Evolutionary conservation across 192 early-diverging fungal genomes (phyloP).

Genomic region (Geosiphon pyriformis): DNA sequence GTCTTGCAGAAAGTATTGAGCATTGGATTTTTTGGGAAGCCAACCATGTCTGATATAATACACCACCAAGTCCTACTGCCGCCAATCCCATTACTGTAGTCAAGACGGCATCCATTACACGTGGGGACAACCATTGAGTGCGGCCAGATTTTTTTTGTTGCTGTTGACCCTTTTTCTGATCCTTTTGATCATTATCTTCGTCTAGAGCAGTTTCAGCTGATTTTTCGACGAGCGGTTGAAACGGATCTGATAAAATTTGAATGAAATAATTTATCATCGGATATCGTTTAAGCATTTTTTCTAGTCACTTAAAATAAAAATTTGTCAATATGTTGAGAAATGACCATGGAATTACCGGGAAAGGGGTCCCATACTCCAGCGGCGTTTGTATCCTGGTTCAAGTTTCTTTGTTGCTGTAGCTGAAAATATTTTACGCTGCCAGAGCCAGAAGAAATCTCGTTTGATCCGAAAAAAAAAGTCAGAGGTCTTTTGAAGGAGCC

Average conservation of each 20-base stretch:
- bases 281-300: not conserved
- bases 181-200: constrained; percentile 9
- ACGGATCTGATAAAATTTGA: constrained; percentile 11
- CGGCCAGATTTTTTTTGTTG: not conserved
- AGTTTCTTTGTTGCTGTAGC: constrained; percentile 8
- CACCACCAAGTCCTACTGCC: constrained; percentile 23
- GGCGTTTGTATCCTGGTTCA: constrained; percentile 26
- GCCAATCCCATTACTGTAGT: constrained; percentile 24
- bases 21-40: not conserved
- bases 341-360: constrained; percentile 20
- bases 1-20: not conserved
- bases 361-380: constrained; percentile 26
- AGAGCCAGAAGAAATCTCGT: not conserved
- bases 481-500: not conserved
- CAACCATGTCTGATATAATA: constrained; percentile 16
- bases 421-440: not conserved
- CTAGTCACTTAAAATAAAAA: no score
- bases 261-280: not conserved
- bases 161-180: not conserved
- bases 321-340: no score
- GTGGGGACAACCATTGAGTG: not conserved
- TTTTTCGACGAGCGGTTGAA: constrained; percentile 24
- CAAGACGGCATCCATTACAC: constrained; percentile 26
- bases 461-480: not conserved
- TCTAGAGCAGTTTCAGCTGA: constrained; percentile 22